These are phyloP conservation scores for Pisolithus thermaeus DNA, from an alignment of 1,284 basidiomycete species.

Conservation along the genomic window DNA sequence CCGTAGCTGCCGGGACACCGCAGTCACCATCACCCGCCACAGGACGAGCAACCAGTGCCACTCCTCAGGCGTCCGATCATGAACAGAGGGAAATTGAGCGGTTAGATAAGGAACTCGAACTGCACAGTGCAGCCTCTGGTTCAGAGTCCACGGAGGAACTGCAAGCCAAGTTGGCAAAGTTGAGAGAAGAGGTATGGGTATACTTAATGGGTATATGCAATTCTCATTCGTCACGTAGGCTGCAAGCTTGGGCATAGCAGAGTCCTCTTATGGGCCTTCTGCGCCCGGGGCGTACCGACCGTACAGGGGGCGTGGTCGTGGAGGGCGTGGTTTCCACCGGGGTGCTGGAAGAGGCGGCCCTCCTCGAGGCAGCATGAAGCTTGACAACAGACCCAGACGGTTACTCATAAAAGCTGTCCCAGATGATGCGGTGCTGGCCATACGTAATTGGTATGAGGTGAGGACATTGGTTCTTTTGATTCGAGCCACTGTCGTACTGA, in stretches of 20 bases:
- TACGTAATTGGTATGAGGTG: constrained; percentile 83
- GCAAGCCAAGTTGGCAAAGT: constrained; percentile 72
- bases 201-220: background rate
- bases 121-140: constrained; percentile 42
- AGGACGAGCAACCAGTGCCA: constrained; percentile 19
- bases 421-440: constrained; percentile 49
- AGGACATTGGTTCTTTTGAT: constrained; percentile 18
- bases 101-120: constrained; percentile 72
- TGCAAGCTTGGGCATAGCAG: constrained; percentile 70
- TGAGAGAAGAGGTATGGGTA: constrained; percentile 72
- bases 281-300: constrained; percentile 45
- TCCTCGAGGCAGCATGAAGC: constrained; percentile 68
- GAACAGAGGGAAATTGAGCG: constrained; percentile 46
- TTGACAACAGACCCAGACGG: constrained; percentile 87
- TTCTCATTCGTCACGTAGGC: constrained; percentile 41
- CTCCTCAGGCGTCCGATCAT: constrained; percentile 11
- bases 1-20: constrained; percentile 19
- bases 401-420: constrained; percentile 68
- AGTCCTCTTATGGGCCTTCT: constrained; percentile 33
- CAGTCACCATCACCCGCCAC: constrained; percentile 10
- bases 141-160: constrained; percentile 67
- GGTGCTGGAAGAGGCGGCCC: constrained; percentile 62
- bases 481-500: constrained; percentile 7
- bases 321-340: constrained; percentile 52
- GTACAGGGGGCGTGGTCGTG: constrained; percentile 70